phyloP scores from a whole-genome alignment of 2,329 filamentous ascomycete genomes.

The Penicillium sp. region DNA sequence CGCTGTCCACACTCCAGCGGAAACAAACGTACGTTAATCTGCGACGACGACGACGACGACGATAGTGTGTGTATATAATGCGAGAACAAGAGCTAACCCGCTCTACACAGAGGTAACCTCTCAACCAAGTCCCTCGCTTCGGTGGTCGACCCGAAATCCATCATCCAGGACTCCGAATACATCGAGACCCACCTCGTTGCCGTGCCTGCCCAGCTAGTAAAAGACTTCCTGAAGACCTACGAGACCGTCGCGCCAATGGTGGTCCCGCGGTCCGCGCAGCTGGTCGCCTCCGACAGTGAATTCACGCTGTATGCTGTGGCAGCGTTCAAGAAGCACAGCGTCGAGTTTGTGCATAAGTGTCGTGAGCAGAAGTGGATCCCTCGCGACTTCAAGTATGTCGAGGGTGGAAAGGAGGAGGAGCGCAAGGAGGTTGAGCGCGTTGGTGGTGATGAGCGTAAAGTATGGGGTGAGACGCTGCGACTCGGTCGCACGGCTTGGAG shows the following conservation, averaged over 20 bases:
- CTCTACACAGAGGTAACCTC: slow-evolving; percentile 70
- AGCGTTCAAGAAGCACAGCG: slow-evolving; percentile 85
- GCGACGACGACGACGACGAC: background rate
- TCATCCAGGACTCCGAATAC: slow-evolving; percentile 91
- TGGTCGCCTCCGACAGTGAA: slow-evolving; percentile 83
- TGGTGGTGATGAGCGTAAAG: slow-evolving; percentile 79
- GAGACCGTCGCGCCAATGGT: slow-evolving; percentile 89
- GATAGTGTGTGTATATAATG: background rate
- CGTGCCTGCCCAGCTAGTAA: slow-evolving; percentile 74
- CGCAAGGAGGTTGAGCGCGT: slow-evolving; percentile 80
- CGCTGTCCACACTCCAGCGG: slow-evolving; percentile 74
- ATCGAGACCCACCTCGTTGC: slow-evolving; percentile 93
- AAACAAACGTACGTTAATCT: slow-evolving; percentile 71
- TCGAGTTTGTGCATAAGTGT: slow-evolving; percentile 87
- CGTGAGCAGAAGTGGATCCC: slow-evolving; percentile 93
- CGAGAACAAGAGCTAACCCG: background rate
- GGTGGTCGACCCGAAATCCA: slow-evolving; percentile 74
- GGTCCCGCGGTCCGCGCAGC: slow-evolving; percentile 78
- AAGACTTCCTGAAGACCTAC: slow-evolving; percentile 86
- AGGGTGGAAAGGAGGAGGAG: slow-evolving; percentile 87
- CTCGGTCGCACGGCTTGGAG: slow-evolving; percentile 90
- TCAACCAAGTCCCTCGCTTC: slow-evolving; percentile 90
- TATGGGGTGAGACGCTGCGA: slow-evolving; percentile 87
- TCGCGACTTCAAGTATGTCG: slow-evolving; percentile 87
- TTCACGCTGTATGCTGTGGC: slow-evolving; percentile 86